phyloP scores from a whole-genome alignment of 208 protist genomes.

The Acanthamoeba culbertsoni region DNA sequence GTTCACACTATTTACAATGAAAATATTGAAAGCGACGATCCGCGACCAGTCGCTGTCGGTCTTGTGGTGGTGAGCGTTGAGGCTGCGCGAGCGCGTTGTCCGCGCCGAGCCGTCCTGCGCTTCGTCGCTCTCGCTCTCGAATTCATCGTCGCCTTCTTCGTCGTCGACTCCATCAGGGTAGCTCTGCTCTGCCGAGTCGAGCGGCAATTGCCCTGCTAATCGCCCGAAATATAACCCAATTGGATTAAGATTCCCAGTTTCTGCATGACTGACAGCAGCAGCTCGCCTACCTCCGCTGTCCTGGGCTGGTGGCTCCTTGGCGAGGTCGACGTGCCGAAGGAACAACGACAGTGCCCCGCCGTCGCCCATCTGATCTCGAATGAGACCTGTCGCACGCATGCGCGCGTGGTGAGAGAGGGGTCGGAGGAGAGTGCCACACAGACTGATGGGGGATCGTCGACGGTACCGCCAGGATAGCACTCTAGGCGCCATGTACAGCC shows the following conservation, averaged over 20 bases:
- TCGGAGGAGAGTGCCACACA: too few relatives aligned
- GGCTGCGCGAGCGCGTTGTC: not conserved
- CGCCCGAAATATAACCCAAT: not conserved
- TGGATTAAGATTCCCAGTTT: too few relatives aligned
- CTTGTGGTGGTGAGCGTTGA: not conserved
- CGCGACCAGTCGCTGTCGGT: not conserved
- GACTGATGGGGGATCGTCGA: not conserved
- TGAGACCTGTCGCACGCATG: not conserved
- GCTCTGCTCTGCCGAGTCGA: not conserved
- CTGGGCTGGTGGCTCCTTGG: not conserved
- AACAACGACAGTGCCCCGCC: not conserved
- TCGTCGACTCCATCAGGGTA: not conserved
- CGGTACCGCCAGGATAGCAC: slow-evolving; percentile 8
- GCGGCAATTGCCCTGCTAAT: not conserved
- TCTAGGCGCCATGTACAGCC: not conserved
- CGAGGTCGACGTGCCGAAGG: not conserved
- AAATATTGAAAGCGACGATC: not conserved
- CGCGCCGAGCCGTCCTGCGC: not conserved
- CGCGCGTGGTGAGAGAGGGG: too few relatives aligned
- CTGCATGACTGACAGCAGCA: too few relatives aligned
- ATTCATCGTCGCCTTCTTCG: not conserved
- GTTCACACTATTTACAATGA: slow-evolving; percentile 30
- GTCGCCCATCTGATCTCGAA: not conserved
- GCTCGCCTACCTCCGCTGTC: not conserved
- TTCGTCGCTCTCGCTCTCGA: not conserved